Evolutionary conservation across 768 basidiomycete species (phyloP).

Genomic region (Lentinus tigrinus): DNA sequence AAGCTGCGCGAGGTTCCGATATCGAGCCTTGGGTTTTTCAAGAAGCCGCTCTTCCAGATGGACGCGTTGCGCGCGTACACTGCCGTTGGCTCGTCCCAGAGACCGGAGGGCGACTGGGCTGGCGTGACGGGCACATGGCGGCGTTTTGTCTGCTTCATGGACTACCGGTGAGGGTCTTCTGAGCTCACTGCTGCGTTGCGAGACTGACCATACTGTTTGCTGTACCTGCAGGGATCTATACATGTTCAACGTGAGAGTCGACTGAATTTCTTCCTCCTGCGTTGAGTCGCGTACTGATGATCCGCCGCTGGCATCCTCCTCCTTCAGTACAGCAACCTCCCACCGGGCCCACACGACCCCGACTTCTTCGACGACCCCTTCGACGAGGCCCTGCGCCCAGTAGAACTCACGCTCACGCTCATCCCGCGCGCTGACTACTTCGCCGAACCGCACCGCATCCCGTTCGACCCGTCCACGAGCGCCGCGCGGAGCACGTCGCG

Average conservation of each 20-base stretch:
- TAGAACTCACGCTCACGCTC: conserved; percentile 54
- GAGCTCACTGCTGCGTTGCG: conserved; percentile 5
- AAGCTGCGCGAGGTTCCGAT: conserved; percentile 25
- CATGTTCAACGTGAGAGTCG: conserved; percentile 29
- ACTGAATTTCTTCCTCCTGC: not conserved
- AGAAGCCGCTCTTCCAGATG: conserved; percentile 49
- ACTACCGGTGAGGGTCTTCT: conserved; percentile 54
- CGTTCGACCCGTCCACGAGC: not conserved
- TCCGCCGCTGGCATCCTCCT: not conserved
- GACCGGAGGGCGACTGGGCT: conserved; percentile 58
- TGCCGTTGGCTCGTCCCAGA: conserved; percentile 41
- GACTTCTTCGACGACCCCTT: conserved; percentile 55
- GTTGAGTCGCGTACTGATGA: not conserved
- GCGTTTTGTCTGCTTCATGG: conserved; percentile 75
- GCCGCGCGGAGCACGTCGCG: conserved; percentile 3
- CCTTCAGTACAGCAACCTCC: conserved; percentile 16
- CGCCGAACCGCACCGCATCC: conserved; percentile 16
- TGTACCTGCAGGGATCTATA: not conserved
- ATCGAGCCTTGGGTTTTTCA: conserved; percentile 29
- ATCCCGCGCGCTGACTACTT: conserved; percentile 28
- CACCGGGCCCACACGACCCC: conserved; percentile 19
- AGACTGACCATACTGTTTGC: not conserved
- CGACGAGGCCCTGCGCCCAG: conserved; percentile 63
- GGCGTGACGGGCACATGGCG: conserved; percentile 76
- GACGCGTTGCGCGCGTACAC: conserved; percentile 55